Percentiles rank a stretch among this genome's conserved stretches.
phyloP scores from a whole-genome alignment of 202 grass and related monocot species.

The Bolboschoenoplectus hybrid region DNA sequence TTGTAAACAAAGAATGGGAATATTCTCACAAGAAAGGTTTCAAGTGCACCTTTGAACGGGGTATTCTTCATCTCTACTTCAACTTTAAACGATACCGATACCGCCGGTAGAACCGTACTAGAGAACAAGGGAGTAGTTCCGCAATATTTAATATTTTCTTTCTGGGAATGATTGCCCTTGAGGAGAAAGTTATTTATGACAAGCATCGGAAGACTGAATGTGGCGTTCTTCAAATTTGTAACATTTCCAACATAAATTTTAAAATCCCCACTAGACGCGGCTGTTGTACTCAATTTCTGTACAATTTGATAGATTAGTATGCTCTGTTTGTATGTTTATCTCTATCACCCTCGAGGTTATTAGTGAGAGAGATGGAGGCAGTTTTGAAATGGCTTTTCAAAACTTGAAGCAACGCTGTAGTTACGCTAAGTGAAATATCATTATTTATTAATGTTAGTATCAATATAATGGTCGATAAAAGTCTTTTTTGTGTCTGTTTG shows the following conservation, averaged over 20 bases:
- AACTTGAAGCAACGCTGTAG: not conserved
- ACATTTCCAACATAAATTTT: not conserved
- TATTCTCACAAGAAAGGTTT: conserved; percentile 99
- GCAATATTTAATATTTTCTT: not conserved
- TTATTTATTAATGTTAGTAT: not conserved
- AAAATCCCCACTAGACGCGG: not conserved
- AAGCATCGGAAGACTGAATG: not conserved
- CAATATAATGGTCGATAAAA: not conserved
- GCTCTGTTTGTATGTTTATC: not conserved
- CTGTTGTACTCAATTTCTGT: not conserved
- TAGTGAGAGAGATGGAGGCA: not conserved
- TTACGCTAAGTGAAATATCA: not conserved
- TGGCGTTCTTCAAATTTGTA: not conserved
- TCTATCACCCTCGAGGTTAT: not conserved
- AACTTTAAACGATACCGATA: conserved; percentile 97
- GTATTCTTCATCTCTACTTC: conserved; percentile 97
- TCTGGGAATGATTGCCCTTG: not conserved
- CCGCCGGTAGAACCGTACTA: conserved; percentile 49
- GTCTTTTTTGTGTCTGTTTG: not conserved
- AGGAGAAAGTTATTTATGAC: not conserved
- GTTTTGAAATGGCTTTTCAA: not conserved
- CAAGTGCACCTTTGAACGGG: conserved; percentile 96
- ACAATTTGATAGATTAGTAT: not conserved
- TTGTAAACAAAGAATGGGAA: conserved; percentile 99
- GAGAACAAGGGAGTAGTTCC: not conserved